Evolutionary conservation across 805 yeast genomes (phyloP).

Genomic region (Komagataella populi): DNA sequence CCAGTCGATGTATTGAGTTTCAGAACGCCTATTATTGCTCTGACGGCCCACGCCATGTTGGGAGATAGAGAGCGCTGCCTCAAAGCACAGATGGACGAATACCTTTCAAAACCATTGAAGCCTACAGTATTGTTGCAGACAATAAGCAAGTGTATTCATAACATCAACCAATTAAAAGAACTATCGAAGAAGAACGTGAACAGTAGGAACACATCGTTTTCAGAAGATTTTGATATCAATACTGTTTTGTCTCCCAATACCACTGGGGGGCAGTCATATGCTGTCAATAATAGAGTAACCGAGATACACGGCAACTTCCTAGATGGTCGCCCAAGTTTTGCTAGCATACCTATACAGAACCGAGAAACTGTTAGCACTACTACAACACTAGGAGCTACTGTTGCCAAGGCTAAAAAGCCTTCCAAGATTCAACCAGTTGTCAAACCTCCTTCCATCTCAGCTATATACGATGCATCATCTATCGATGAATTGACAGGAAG

Average conservation of each 20-base stretch:
- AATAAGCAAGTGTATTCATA: conserved; percentile 70
- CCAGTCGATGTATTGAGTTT: conserved; percentile 58
- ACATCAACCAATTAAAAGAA: conserved; percentile 48
- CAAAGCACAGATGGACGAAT: conserved; percentile 88
- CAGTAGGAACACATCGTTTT: background rate
- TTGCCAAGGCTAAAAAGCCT: background rate
- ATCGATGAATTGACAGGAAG: background rate
- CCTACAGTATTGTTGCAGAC: conserved; percentile 77
- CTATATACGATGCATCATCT: background rate
- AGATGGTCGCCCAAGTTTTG: background rate
- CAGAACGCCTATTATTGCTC: conserved; percentile 78
- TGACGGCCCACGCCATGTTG: conserved; percentile 90
- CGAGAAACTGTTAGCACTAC: background rate
- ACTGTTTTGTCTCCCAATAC: background rate
- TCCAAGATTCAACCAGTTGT: background rate
- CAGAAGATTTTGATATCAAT: background rate
- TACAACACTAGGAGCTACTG: background rate
- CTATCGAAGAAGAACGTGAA: conserved; percentile 19
- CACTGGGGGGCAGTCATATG: background rate
- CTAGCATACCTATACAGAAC: background rate
- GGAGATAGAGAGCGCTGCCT: conserved; percentile 82
- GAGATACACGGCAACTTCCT: background rate
- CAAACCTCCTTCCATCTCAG: background rate
- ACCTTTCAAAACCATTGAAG: conserved; percentile 76
- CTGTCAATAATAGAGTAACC: background rate